Evolutionary conservation across 208 protist genomes (phyloP).

Genomic region (Leishmania tropica): DNA sequence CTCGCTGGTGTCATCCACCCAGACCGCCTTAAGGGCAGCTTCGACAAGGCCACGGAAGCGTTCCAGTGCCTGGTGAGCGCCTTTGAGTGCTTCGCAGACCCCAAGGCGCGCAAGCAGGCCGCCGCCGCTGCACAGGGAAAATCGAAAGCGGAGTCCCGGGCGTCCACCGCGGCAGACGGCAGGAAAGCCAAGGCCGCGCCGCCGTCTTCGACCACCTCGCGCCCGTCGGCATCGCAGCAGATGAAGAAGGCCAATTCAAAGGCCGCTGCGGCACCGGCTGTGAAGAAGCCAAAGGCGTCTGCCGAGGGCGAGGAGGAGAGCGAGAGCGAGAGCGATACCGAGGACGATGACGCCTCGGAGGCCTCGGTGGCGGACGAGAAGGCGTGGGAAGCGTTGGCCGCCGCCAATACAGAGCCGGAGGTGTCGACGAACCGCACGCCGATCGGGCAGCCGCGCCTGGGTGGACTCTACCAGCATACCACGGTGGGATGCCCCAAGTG

Average conservation of each 20-base stretch:
- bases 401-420: conserved; percentile 34
- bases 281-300: conserved; percentile 26
- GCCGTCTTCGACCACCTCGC: neutral
- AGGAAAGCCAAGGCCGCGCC: neutral
- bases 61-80: conserved; percentile 85
- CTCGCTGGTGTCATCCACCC: conserved; percentile 79
- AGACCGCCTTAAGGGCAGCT: conserved; percentile 70
- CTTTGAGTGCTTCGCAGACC: conserved; percentile 80
- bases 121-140: conserved; percentile 7
- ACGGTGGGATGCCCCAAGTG: conserved; percentile 78
- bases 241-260: neutral
- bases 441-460: conserved; percentile 55
- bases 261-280: neutral
- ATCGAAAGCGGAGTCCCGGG: neutral
- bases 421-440: conserved; percentile 80
- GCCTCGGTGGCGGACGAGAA: conserved; percentile 25
- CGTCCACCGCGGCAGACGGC: neutral
- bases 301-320: conserved; percentile 17
- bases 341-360: conserved; percentile 28
- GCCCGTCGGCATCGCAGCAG: conserved; percentile 6
- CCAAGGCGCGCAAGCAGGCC: conserved; percentile 54
- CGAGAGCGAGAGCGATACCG: conserved; percentile 28
- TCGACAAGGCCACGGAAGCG: conserved; percentile 73
- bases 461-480: conserved; percentile 53
- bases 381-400: conserved; percentile 29